Percentiles rank a stretch among this genome's conserved stretches.
Evolutionary conservation across 768 basidiomycete genomes (phyloP).

Genomic region (Lentinula edodes): DNA sequence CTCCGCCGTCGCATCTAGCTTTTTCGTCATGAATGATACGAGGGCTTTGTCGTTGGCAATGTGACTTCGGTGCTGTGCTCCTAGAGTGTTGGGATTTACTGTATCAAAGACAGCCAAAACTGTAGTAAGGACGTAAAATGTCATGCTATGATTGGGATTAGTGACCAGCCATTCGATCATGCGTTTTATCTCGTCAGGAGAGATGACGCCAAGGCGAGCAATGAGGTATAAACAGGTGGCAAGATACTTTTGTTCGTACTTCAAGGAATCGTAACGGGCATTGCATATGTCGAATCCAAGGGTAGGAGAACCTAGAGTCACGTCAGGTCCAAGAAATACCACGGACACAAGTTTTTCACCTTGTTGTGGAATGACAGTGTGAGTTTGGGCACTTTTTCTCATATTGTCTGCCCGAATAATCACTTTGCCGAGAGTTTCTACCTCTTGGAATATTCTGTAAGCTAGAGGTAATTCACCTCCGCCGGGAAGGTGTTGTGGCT

Average conservation of each 20-base stretch:
- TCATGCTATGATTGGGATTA: slow-evolving; percentile 63
- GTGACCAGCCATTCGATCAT: slow-evolving; percentile 67
- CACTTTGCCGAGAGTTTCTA: slow-evolving; percentile 52
- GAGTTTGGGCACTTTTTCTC: slow-evolving; percentile 57
- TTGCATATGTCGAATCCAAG: slow-evolving; percentile 65
- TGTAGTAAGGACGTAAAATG: slow-evolving; percentile 62
- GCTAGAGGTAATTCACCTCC: slow-evolving; percentile 42
- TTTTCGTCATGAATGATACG: slow-evolving; percentile 55
- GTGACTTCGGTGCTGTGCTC: slow-evolving; percentile 39
- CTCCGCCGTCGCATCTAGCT: slow-evolving; percentile 40
- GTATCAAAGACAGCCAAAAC: slow-evolving; percentile 64
- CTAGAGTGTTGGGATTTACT: slow-evolving; percentile 44
- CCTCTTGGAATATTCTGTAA: slow-evolving; percentile 52
- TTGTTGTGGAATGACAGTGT: slow-evolving; percentile 53
- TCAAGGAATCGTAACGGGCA: slow-evolving; percentile 67
- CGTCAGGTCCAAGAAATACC: not conserved
- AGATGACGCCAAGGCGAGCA: slow-evolving; percentile 56
- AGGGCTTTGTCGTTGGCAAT: slow-evolving; percentile 42
- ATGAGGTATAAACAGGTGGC: slow-evolving; percentile 59
- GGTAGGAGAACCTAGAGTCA: slow-evolving; percentile 23
- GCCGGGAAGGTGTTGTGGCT: slow-evolving; percentile 29
- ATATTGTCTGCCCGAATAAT: slow-evolving; percentile 51
- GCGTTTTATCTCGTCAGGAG: slow-evolving; percentile 52
- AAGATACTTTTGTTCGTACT: slow-evolving; percentile 66
- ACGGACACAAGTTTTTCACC: slow-evolving; percentile 30